Conservation (phyloP, 2,329 filamentous ascomycete species). For the Monosporascus sp. region DNA sequence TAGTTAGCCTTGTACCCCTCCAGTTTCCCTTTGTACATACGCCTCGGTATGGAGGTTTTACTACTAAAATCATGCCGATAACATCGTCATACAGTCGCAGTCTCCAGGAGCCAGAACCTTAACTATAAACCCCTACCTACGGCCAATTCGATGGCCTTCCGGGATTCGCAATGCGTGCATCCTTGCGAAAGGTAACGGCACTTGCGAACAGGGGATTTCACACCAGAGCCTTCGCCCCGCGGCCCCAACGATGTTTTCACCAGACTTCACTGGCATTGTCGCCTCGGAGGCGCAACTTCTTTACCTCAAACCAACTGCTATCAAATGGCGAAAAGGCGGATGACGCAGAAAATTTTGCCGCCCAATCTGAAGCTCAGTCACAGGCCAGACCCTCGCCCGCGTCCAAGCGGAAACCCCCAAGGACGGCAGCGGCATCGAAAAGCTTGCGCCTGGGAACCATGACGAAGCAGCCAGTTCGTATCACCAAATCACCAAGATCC, state of each 20-base stretch:
- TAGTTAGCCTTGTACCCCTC: too few species aligned
- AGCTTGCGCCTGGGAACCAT: constrained; percentile 79
- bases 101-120: not conserved
- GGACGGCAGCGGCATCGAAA: constrained; percentile 46
- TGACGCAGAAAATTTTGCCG: constrained; percentile 5
- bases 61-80: too few species aligned
- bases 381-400: constrained; percentile 16
- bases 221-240: constrained; percentile 23
- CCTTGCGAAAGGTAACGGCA: constrained; percentile 19
- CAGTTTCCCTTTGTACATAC: too few species aligned
- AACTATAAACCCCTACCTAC: not conserved
- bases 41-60: too few species aligned
- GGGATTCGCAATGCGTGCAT: constrained; percentile 20
- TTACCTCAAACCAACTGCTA: constrained; percentile 58
- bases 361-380: constrained; percentile 8
- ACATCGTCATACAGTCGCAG: too few species aligned
- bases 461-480: constrained; percentile 57
- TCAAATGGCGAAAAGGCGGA: constrained; percentile 30
- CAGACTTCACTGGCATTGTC: constrained; percentile 35
- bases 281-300: constrained; percentile 58
- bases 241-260: constrained; percentile 38
- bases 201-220: constrained; percentile 21
- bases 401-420: constrained; percentile 41
- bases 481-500: constrained; percentile 22
- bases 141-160: constrained; percentile 17